Evolutionary conservation across 805 yeast genomes (phyloP).

Genomic region (Saccharomyces kudriavzevii): DNA sequence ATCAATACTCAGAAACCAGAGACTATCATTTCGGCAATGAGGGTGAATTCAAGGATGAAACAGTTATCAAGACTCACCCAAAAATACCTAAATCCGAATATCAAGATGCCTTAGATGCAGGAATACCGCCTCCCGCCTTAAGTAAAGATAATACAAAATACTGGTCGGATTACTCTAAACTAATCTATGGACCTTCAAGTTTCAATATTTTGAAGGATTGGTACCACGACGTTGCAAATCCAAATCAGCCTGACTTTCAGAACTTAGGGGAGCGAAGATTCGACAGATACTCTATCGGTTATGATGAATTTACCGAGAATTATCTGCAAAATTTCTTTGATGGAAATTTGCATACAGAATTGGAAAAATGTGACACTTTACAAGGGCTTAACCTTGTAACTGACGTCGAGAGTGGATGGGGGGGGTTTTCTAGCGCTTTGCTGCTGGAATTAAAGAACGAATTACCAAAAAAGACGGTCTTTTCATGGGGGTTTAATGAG

Average conservation of each 20-base stretch:
- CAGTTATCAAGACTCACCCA: conserved; percentile 26
- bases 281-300: conserved; percentile 47
- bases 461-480: conserved; percentile 40
- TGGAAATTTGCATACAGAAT: conserved; percentile 44
- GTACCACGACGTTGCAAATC: conserved; percentile 34
- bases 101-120: conserved; percentile 56
- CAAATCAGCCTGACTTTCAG: conserved; percentile 26
- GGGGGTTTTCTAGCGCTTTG: conserved; percentile 55
- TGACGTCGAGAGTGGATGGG: conserved; percentile 79
- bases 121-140: conserved; percentile 29
- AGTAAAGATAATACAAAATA: conserved; percentile 39
- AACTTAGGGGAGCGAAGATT: conserved; percentile 30
- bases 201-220: conserved; percentile 51
- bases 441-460: conserved; percentile 61
- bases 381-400: conserved; percentile 63
- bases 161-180: conserved; percentile 76
- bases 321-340: conserved; percentile 47
- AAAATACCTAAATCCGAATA: conserved; percentile 45
- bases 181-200: conserved; percentile 56
- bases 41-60: conserved; percentile 4
- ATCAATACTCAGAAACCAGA: conserved; percentile 36
- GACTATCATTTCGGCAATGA: conserved; percentile 16
- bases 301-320: conserved; percentile 43
- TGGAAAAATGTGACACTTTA: conserved; percentile 71
- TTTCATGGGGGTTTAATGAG: conserved; percentile 41